Base-by-base conservation (phyloP, 208 protist species). In the Naegleria lovaniensis region DNA sequence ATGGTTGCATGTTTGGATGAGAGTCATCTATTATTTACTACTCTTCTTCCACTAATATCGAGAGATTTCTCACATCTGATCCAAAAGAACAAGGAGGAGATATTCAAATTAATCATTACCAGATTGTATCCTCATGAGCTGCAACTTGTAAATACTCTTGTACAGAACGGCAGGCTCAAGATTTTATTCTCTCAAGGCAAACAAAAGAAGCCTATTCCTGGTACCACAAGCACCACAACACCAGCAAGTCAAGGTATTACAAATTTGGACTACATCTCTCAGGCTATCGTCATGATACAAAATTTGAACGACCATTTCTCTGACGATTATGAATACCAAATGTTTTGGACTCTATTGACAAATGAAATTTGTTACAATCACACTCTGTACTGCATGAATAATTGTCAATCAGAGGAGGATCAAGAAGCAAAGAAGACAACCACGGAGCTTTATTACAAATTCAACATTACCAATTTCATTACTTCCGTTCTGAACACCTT, bases 331-430 rank as follows among this genome's bases (percentile, higher is more conserved):
- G 67, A 79, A 79, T 33, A 36, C 29, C 67, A 79, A 79, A 79
- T 79, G 67, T 79, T 79, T 79, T 79, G 67, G 67, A 79, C 16
- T 79, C n/a, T 79, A 79, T 13, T 79, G 25, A 13, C 29, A 7
- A 79, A 79, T 79, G 67, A 79, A 79, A 79, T 79, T 13, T 79
- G 67, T 33, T 79, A 79, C 25, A 79, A 79, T 36, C 67, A 79
- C n/a, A 36, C 67, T 9, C 67, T 79, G 0, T 79, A 36, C 29
- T 79, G 67, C 25, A 36, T 79, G 6, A 79, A 79, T 36, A 75
- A 75, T 29, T 75, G 58, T 16, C 67, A 79, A 79, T 13, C 16
- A 36, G 67, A 79, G n/a, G 67, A 79, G 9, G 29, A 79, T 6
- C 19, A 33, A 11, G 67, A 79, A 29, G 25, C 19, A 33, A 36